Evolutionary conservation across 2,329 filamentous ascomycete species (phyloP).

Genomic region (Xylaria sp.): DNA sequence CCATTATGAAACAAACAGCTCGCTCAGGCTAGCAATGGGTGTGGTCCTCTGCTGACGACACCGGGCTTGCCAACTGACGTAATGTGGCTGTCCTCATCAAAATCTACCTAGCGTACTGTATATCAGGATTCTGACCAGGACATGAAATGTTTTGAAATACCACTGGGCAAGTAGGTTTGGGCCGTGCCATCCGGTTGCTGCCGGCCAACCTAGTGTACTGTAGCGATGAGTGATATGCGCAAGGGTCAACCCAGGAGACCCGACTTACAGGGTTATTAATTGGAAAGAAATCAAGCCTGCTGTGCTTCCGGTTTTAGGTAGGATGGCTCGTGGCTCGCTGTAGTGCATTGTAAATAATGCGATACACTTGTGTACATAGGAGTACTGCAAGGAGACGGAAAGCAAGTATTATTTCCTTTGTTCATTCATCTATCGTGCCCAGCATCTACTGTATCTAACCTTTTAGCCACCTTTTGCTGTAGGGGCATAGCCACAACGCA

Average conservation of each 20-base stretch:
- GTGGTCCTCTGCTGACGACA: slow-evolving; percentile 2
- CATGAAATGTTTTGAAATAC: no score
- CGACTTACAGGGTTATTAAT: not conserved
- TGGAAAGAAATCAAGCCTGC: slow-evolving; percentile 8
- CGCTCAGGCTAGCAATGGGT: not conserved
- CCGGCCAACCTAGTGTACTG: slow-evolving; percentile 17
- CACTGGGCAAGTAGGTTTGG: not conserved
- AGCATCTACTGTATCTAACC: no score
- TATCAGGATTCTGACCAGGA: no score
- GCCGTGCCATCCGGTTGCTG: slow-evolving; percentile 23
- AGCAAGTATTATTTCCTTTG: no score
- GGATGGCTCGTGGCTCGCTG: no score
- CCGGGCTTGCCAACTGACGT: slow-evolving; percentile 19
- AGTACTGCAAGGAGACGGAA: no score
- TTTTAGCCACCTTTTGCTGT: no score
- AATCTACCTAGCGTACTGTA: not conserved
- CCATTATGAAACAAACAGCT: slow-evolving; percentile 8
- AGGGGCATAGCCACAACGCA: not conserved
- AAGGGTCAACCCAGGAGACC: slow-evolving; percentile 8
- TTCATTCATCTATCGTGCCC: no score
- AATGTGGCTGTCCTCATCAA: not conserved
- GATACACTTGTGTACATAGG: no score
- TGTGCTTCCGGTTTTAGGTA: no score
- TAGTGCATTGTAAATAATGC: not conserved
- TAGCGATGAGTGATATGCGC: slow-evolving; percentile 12